These are phyloP conservation scores for Cryptococcus deneoformans DNA, from an alignment of 1,284 basidiomycete genomes.

Conservation along the genomic window DNA sequence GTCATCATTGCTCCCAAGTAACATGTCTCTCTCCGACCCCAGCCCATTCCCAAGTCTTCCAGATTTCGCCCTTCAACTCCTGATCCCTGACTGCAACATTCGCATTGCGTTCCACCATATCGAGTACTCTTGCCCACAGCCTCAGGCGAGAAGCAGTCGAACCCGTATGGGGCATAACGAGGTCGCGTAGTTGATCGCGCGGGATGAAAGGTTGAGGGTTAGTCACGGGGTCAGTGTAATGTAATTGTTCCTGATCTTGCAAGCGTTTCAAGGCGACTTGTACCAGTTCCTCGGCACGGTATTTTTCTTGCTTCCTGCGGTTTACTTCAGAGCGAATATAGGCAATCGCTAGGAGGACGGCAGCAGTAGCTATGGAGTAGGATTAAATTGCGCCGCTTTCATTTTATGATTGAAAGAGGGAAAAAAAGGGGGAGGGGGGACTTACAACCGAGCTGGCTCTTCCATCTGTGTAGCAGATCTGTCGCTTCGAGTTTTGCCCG, in stretches of 20 bases:
- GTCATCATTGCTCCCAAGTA: conserved; percentile 17
- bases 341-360: conserved; percentile 40
- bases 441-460: conserved; percentile 64
- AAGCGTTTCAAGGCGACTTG: conserved; percentile 75
- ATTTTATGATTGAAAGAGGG: too few relatives aligned
- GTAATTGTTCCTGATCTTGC: conserved; percentile 78
- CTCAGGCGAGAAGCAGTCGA: conserved; percentile 61
- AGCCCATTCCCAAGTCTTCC: conserved; percentile 57
- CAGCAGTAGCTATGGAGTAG: conserved; percentile 26
- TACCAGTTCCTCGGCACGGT: conserved; percentile 71
- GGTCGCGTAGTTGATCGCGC: conserved; percentile 85
- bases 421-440: conserved; percentile 3
- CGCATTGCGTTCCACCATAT: conserved; percentile 86
- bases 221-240: conserved; percentile 79
- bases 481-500: conserved; percentile 64
- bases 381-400: too few relatives aligned
- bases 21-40: conserved; percentile 33
- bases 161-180: conserved; percentile 78
- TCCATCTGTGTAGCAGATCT: conserved; percentile 68
- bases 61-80: conserved; percentile 70
- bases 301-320: conserved; percentile 55
- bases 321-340: conserved; percentile 27
- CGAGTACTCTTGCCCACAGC: conserved; percentile 84
- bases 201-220: conserved; percentile 78
- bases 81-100: conserved; percentile 88